Base-by-base conservation (phyloP, 305 asterid genomes). In the Solanum hybrid region DNA sequence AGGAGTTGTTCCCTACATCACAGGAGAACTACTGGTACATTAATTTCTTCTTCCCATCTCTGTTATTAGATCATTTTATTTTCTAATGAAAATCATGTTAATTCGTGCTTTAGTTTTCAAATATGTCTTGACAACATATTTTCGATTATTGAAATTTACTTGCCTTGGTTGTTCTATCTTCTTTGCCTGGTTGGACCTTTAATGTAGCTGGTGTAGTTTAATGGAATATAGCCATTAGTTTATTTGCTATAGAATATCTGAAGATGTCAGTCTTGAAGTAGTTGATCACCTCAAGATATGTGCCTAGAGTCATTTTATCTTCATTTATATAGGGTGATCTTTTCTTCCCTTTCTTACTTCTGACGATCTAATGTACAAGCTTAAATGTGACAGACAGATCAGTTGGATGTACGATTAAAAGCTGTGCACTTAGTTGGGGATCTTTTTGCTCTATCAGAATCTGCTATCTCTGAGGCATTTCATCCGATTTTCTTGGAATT, bases 11-110 rank as follows among this genome's bases (percentile, higher is more conserved):
- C 98, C 99, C 86, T 96, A 95, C 92, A 93, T 98, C 90, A 96
- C 98, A 14, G 99, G 98, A 91, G 99, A 98, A 94, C 95, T 98
- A 83, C 94, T 95, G 99, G 99, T 98, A 95, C 88, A 93, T 86
- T 87, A 88, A 84, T 89, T 26, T 86, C 89, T 93, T 87, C 86
- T 90, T 67, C 61, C 77, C 83, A 34, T 82, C 34, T 82, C 82
- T 88, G 87, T 78, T 20, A 73, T 78, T 46, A 14, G 11, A 31
- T 75, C 34, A 22, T 83, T 29, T 33, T 35, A 29, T 84, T 83
- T 46, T 84, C 88, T 31, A 51, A 31, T 57, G 42, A 18, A 84
- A 51, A 84, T 57, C 35, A 33, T 84, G 75, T 84, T 57, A 84
- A 31, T 84, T 28, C 8, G 12, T 42, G 88, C 88, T 46, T 84